A percentile compares a stretch with the other conserved stretches of the same genome.
Conservation (phyloP, 2,329 filamentous ascomycete species). For the Trichophyton simii region DNA sequence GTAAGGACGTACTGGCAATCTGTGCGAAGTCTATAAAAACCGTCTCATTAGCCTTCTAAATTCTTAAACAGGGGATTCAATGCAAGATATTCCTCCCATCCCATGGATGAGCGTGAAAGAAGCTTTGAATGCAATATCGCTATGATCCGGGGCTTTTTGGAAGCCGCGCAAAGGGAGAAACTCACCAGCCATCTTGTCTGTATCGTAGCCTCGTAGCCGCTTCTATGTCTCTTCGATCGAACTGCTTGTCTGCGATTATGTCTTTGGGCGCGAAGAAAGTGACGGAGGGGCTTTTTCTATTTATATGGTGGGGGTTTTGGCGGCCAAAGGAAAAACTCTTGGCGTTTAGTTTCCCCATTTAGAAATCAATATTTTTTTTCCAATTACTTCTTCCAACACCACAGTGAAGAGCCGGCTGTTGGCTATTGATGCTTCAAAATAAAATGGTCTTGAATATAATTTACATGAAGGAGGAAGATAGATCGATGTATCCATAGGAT, state of each 20-base stretch:
- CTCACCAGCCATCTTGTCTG: conserved; percentile 27
- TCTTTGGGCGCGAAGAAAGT: background rate
- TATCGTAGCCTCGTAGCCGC: conserved; percentile 2
- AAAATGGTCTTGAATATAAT: background rate
- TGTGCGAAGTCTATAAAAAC: conserved; percentile 23
- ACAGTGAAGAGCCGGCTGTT: background rate
- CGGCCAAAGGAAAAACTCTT: background rate
- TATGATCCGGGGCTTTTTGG: conserved; percentile 10
- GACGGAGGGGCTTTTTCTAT: background rate
- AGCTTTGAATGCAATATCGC: background rate
- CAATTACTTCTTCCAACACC: too few species aligned
- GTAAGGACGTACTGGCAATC: conserved; percentile 29
- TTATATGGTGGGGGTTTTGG: background rate
- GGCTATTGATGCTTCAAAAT: background rate
- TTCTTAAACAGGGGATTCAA: background rate
- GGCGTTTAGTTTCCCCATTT: background rate
- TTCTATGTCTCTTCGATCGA: background rate
- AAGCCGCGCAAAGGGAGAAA: conserved; percentile 5
- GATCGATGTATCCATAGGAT: background rate
- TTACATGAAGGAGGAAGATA: background rate
- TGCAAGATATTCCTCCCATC: background rate
- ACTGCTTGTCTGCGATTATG: background rate
- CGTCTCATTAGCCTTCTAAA: background rate
- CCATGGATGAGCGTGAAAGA: background rate
- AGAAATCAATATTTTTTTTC: too few species aligned